Evolutionary conservation across 441 rosid species (phyloP).

Genomic region (Eruca vesicaria): DNA sequence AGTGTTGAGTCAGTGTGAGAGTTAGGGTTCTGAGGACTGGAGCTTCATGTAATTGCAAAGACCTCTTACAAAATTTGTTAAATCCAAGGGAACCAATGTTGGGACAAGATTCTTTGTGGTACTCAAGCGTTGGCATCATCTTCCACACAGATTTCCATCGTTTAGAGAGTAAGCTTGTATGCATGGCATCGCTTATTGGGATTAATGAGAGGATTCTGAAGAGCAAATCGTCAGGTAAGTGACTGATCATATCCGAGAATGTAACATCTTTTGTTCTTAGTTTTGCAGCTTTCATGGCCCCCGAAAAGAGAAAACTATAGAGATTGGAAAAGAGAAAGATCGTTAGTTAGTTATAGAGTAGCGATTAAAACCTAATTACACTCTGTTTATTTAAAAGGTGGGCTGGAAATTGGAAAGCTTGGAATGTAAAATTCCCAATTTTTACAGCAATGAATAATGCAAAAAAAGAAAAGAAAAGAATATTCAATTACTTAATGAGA

Average conservation of each 20-base stretch:
- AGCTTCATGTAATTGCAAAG: neutral
- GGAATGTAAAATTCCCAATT: neutral
- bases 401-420: neutral
- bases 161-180: neutral
- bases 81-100: neutral
- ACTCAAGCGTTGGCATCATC: neutral
- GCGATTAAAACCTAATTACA: neutral
- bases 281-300: neutral
- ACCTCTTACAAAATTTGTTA: neutral
- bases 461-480: neutral
- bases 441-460: neutral
- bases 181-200: neutral
- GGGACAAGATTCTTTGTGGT: neutral
- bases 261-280: neutral
- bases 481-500: neutral
- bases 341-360: neutral
- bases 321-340: neutral
- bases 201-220: neutral
- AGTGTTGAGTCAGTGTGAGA: neutral
- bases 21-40: neutral
- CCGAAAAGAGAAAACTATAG: neutral
- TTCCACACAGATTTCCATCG: slow-evolving; percentile 5
- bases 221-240: neutral
- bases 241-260: neutral
- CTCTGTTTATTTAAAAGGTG: neutral